Evolutionary conservation across 768 basidiomycete genomes (phyloP).

Genomic region (Austroboletus festivus): DNA sequence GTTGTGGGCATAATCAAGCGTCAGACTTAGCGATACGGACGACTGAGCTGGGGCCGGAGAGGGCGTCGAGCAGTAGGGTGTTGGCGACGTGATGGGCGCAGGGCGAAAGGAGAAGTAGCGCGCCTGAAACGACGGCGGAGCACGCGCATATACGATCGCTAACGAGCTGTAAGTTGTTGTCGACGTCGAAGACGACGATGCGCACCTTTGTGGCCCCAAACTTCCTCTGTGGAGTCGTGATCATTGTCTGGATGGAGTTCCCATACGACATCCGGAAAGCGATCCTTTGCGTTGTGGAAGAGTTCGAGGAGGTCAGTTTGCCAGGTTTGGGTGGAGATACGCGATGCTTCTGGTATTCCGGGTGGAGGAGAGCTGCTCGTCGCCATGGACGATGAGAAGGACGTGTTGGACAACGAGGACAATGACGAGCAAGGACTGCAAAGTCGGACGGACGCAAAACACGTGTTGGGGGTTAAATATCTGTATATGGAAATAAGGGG

Average conservation of each 20-base stretch:
- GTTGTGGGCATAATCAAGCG: conserved; percentile 38
- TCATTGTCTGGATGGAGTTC: conserved; percentile 55
- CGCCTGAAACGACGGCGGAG: conserved; percentile 86
- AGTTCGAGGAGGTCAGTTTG: conserved; percentile 74
- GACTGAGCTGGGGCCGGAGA: conserved; percentile 56
- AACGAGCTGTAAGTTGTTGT: conserved; percentile 1
- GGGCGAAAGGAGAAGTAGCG: conserved; percentile 83
- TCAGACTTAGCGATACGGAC: conserved; percentile 53
- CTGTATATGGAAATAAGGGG: conserved; percentile 1
- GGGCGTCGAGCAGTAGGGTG: conserved; percentile 48
- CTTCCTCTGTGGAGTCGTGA: conserved; percentile 51
- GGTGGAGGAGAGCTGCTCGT: conserved; percentile 27
- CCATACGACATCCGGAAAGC: conserved; percentile 99
- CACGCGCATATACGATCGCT: conserved; percentile 95
- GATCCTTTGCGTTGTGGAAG: conserved; percentile 80
- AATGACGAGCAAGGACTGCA: not conserved
- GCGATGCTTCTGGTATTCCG: conserved; percentile 53
- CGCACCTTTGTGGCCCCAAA: conserved; percentile 96
- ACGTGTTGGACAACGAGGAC: conserved; percentile 20
- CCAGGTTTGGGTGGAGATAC: conserved; percentile 71
- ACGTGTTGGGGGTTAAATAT: conserved; percentile 30
- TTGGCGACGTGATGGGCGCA: conserved; percentile 48
- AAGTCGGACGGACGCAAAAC: conserved; percentile 20
- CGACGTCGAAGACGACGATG: not conserved
- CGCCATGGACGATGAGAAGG: conserved; percentile 26